Base-by-base conservation (phyloP, 176 grass and related monocot genomes). In the Carex kokanica region DNA sequence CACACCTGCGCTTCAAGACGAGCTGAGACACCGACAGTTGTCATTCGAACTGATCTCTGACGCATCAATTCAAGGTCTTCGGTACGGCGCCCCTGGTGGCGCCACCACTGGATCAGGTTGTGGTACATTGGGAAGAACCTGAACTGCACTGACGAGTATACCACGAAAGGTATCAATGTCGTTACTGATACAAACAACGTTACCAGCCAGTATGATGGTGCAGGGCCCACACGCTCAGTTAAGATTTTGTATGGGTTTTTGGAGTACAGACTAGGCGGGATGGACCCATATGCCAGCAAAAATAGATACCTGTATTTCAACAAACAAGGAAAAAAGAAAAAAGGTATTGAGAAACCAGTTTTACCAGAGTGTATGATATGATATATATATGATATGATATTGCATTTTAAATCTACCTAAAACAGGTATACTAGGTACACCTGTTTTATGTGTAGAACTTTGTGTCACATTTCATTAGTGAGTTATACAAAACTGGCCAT, bases 121-220 rank as follows among this genome's bases (percentile, higher is more conserved):
- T 99, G 97, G 86, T 96, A 90, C 97, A 99, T 99, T 2, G 97
- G 97, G 78, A 99, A 99, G 86, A 99, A 96, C 3, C 89, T 85
- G 80, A 93, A 88, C 88, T 99, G 97, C 57, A 99, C 47, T 18
- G 89, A 79, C 0, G 89, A 65, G 12, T 89, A 96, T 83, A 85
- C 62, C 21, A 96, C 84, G 85, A 88, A 90, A 3, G 93, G 93
- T 32, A 96, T 82, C 32, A 99, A 93, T 40, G 97, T 93, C 15
- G 91, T 88, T 20, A 93, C 49, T 9, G 91, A 87, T 2, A 90
- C 89, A 25, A 95, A 90, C 58, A 96, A 88, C 9, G 97, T 96
- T 59, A 87, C 81, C 67, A 99, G 52, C 97, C 97, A 99, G 72
- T 87, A 99, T 6, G 80, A 90, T 23, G 83, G 85, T 1, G 93